These are phyloP conservation scores for Flammula alnicola DNA, from an alignment of 1,284 basidiomycete genomes.

Conservation along the genomic window DNA sequence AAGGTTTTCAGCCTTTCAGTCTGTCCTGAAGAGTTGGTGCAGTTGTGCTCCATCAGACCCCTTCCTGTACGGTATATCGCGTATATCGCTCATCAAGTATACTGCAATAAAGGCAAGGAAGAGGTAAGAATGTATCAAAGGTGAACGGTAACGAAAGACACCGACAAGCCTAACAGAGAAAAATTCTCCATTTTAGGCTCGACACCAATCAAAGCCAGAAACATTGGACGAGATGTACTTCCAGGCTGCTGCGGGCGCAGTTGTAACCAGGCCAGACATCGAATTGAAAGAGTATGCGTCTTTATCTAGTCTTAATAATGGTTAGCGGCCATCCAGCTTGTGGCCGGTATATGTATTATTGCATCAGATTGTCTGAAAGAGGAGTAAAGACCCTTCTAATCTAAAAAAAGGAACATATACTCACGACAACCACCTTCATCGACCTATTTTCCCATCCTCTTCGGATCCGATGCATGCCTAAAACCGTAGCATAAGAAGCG, in stretches of 20 bases:
- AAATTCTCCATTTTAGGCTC: slow-evolving; percentile 6
- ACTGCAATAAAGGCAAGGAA: not conserved
- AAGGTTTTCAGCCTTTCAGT: too few relatives aligned
- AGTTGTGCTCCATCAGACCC: too few relatives aligned
- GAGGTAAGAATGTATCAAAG: not conserved
- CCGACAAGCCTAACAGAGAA: not conserved
- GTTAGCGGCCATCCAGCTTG: too few relatives aligned
- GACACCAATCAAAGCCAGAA: slow-evolving; percentile 5
- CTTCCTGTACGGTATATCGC: too few relatives aligned
- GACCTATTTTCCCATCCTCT: not conserved
- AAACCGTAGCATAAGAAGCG: not conserved
- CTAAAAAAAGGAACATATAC: not conserved
- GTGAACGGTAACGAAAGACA: not conserved
- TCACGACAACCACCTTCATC: not conserved
- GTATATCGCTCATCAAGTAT: too few relatives aligned
- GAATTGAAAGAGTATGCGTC: not conserved
- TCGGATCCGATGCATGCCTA: not conserved
- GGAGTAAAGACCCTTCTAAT: not conserved
- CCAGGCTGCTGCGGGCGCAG: slow-evolving; percentile 3
- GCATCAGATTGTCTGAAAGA: not conserved
- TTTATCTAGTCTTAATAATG: too few relatives aligned
- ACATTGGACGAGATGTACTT: not conserved
- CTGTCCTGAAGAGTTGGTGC: too few relatives aligned
- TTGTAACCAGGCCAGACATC: not conserved
- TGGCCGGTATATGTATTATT: too few relatives aligned